These are phyloP conservation scores for Colletotrichum sp. DNA, from an alignment of 2,329 filamentous ascomycete species.

Conservation along the genomic window DNA sequence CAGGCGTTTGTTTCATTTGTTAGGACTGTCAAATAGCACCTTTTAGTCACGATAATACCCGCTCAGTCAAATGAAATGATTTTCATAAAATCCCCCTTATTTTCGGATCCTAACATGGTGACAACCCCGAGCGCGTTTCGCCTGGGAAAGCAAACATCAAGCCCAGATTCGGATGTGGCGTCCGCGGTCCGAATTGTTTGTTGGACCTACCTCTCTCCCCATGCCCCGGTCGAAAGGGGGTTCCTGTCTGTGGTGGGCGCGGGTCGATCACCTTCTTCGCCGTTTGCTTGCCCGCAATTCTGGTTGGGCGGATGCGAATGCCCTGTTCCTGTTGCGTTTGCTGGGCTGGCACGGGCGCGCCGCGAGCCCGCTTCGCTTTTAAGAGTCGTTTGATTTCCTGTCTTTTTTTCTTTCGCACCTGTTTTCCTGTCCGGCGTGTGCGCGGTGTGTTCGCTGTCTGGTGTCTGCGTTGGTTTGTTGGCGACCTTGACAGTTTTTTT, in stretches of 20 bases:
- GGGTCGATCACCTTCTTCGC: background rate
- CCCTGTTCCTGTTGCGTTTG: background rate
- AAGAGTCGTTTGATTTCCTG: background rate
- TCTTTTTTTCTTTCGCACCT: background rate
- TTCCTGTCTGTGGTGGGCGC: background rate
- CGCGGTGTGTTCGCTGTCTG: background rate
- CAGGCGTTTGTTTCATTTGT: constrained; percentile 1
- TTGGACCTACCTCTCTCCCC: background rate
- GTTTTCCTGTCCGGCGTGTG: background rate
- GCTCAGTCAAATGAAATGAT: background rate
- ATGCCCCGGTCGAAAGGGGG: background rate
- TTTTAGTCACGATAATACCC: constrained; percentile 10
- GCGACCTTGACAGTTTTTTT: background rate
- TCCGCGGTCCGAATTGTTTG: background rate
- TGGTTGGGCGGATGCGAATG: background rate
- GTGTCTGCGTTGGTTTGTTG: background rate
- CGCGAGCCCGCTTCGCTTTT: background rate
- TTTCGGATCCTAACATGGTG: background rate
- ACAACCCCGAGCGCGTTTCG: no score
- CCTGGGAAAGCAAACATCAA: background rate
- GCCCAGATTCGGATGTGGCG: background rate
- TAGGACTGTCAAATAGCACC: background rate
- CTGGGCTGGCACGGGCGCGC: background rate
- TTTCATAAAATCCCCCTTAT: background rate
- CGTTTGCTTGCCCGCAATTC: background rate